phyloP scores from a whole-genome alignment of 257 asterid species.

The Eustoma russellianum region DNA sequence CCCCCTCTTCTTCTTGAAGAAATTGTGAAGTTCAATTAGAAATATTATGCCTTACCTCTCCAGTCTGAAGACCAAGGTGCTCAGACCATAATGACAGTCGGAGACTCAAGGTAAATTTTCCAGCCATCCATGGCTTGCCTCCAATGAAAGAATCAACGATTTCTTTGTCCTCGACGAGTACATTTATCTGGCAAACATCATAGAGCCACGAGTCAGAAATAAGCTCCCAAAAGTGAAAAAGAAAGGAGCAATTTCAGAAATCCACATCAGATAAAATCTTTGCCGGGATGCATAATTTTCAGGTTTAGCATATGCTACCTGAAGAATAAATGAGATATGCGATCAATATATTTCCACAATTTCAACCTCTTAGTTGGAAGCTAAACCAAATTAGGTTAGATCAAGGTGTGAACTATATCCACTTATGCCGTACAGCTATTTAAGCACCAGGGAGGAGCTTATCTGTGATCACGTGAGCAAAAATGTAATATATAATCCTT shows the following conservation, averaged over 20 bases:
- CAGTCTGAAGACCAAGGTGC: slow-evolving; percentile 79
- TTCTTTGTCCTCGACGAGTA: slow-evolving; percentile 84
- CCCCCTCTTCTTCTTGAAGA: too few relatives aligned
- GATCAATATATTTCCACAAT: too few relatives aligned
- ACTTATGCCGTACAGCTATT: too few relatives aligned
- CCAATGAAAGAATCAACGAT: slow-evolving; percentile 74
- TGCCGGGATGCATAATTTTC: too few relatives aligned
- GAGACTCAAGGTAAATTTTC: slow-evolving; percentile 77
- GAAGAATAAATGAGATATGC: too few relatives aligned
- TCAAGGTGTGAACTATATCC: too few relatives aligned
- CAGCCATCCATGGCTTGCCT: slow-evolving; percentile 77
- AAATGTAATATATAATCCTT: too few relatives aligned
- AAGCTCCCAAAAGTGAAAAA: neutral
- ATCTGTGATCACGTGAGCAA: too few relatives aligned
- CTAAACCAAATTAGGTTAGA: too few relatives aligned
- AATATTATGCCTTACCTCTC: slow-evolving; percentile 38
- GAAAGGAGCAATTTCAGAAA: neutral
- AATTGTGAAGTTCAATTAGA: neutral
- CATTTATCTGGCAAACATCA: slow-evolving; percentile 57
- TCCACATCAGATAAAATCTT: neutral
- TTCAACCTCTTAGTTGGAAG: too few relatives aligned
- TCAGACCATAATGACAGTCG: slow-evolving; percentile 93
- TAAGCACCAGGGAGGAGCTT: too few relatives aligned
- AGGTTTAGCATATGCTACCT: too few relatives aligned
- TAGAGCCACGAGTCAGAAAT: neutral